Evolutionary conservation across 371 early-diverging fungal genomes (phyloP).

Genomic region (Mucor mucedo): DNA sequence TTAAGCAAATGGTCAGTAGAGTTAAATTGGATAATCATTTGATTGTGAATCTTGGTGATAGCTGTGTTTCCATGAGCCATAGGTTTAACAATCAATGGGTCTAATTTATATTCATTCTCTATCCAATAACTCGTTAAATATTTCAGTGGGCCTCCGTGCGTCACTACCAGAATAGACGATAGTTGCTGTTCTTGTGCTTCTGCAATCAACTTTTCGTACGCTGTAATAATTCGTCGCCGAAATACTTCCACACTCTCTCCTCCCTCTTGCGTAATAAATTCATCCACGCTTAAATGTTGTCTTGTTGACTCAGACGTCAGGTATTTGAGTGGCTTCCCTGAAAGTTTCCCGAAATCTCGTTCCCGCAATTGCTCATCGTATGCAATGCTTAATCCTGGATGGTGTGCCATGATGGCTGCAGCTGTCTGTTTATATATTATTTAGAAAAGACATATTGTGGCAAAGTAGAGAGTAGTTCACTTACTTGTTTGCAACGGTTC

Average conservation of each 20-base stretch:
- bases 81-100: background rate
- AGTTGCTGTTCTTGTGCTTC: constrained; percentile 23
- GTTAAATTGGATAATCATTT: constrained; percentile 28
- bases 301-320: constrained; percentile 13
- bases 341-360: constrained; percentile 39
- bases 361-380: constrained; percentile 34
- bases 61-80: constrained; percentile 48
- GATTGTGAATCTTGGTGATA: constrained; percentile 25
- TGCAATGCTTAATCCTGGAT: constrained; percentile 22
- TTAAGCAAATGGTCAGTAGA: constrained; percentile 28
- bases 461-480: background rate
- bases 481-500: constrained; percentile 46
- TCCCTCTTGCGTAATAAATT: constrained; percentile 18
- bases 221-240: constrained; percentile 21
- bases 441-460: background rate
- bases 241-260: constrained; percentile 40
- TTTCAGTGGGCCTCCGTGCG: constrained; percentile 47
- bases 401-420: constrained; percentile 27
- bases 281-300: constrained; percentile 12
- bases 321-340: constrained; percentile 25
- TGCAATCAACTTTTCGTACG: constrained; percentile 28
- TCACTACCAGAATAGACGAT: constrained; percentile 39
- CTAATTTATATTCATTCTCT: constrained; percentile 11
- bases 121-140: constrained; percentile 32
- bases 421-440: constrained; percentile 28